Base-by-base conservation (phyloP, 345 rosid genomes). In the Populus simonii region DNA sequence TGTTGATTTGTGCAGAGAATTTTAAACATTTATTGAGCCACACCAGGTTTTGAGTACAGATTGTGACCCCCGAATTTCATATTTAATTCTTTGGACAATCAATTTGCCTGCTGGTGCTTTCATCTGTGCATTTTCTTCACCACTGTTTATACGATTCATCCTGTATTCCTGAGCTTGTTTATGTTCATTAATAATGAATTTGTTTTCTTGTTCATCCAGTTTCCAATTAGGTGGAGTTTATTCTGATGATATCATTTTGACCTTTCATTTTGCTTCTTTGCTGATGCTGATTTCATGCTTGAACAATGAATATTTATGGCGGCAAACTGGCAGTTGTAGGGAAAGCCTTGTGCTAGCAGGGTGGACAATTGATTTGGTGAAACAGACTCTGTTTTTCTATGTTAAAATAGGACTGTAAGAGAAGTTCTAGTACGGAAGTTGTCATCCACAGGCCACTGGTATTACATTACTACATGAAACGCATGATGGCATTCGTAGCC, bases 41-140 rank as follows among this genome's bases (percentile, higher is more conserved):
- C 57, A 35, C 12, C 57, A 63, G 72, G 69, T 71, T 68, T 77
- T 17, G 59, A 49, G n/a, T 41, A 22, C 70, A 63, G 69, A 69
- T 75, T 59, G 73, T 59, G 31, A 73, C 70, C 72, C 43, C 20
- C 31, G 76, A 78, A 69, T 74, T 75, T 68, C 78, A 43, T 17
- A 68, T 57, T 76, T 70, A 79, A 82, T 79, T 80, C 75, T 80
- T 82, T 71, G 72, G 80, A 70, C 80, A 35, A 75, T 79, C 63
- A 49, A 66, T 73, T 79, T 70, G 70, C 76, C 51, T 47, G 67
- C 39, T 23, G 66, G 73, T 38, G n/a, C 59, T 66, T 68, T 13
- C 49, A 75, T 75, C 71, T 67, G 71, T 72, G 73, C 71, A 49
- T 73, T 63, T 75, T 59, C 38, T 59, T 77, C 22, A 8, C 66